phyloP scores from a whole-genome alignment of 2,329 filamentous ascomycete species.

The Colletotrichum sp. region DNA sequence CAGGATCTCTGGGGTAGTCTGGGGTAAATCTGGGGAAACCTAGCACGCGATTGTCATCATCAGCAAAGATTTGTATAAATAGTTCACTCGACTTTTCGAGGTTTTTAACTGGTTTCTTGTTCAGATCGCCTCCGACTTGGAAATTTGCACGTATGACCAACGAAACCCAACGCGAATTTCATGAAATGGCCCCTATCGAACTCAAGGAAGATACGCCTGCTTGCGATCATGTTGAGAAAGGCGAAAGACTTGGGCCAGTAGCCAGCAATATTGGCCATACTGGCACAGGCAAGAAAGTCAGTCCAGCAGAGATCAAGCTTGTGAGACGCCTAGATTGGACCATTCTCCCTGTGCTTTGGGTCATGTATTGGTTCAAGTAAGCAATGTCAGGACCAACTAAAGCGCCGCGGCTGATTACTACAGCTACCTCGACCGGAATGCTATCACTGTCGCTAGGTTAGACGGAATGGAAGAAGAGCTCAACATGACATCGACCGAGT shows the following conservation, averaged over 20 bases:
- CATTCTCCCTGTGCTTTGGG: slow-evolving; percentile 36
- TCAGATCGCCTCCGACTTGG: not conserved
- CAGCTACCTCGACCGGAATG: slow-evolving; percentile 26
- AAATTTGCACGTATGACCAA: not conserved
- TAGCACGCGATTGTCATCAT: not conserved
- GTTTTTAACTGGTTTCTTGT: not conserved
- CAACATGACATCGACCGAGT: slow-evolving; percentile 31
- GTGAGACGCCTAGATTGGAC: slow-evolving; percentile 40
- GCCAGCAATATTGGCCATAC: slow-evolving; percentile 33
- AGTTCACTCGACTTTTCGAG: not conserved
- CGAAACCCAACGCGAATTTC: not conserved
- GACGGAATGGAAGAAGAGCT: slow-evolving; percentile 28
- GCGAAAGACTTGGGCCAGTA: not conserved
- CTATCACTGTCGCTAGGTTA: slow-evolving; percentile 18
- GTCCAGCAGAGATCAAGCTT: slow-evolving; percentile 40
- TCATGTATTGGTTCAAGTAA: slow-evolving; percentile 29
- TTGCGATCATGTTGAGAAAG: not conserved
- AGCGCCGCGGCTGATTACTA: not conserved
- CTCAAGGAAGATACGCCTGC: not conserved
- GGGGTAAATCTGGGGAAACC: not conserved
- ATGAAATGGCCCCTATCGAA: not conserved
- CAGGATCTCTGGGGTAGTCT: not conserved
- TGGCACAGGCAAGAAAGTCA: slow-evolving; percentile 39
- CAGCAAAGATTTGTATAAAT: not conserved
- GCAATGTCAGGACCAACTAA: not conserved